Base-by-base conservation (phyloP, 106 monocot species). In the Narthecium ossifragum region DNA sequence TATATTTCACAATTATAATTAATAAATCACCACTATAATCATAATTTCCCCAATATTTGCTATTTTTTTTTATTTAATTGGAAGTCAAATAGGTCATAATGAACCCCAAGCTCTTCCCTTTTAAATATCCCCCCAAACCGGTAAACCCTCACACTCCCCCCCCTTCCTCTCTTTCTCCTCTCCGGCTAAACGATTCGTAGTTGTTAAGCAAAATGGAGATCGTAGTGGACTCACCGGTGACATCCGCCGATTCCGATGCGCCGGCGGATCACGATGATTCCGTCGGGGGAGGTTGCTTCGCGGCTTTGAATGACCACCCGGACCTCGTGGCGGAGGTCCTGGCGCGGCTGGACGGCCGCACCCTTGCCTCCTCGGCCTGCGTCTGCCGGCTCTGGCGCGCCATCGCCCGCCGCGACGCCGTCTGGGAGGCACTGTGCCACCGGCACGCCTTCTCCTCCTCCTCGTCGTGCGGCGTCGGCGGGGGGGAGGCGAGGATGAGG, bases 301-400 rank as follows among this genome's bases (percentile, higher is more conserved):
- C n/a, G n/a, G n/a, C n/a, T n/a, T n/a, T 86, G 26, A 86, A 81
- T 71, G 78, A 86, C 78, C 81, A 81, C 74, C 68, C 55, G 15
- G 86, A 86, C 78, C 54, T 86, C 9, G 64, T 86, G 3, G 81
- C 71, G 0, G 86, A 86, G 68, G 74, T 86, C 6, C 64, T 86
- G 27, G 9, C 53, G 30, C 67, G 75, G 47, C 74, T 86, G 7
- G 81, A 86, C 68, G 86, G 78, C 39, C 62, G 78, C n/a, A 78
- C 86, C 11, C 81, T 86, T 14, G 74, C 59, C 9, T 74, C 52
- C 50, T 78, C 86, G 2, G 74, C 81, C 7, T 71, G 78, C 71
- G 86, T 86, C 8, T 86, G 86, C 77, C 62, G 78, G 25, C 64
- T 75, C 9, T 86, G 86, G 86, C 25, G 46, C 28, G 40, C 57